A percentile compares a stretch with the other conserved stretches of the same genome.
Conservation (phyloP, 441 rosid species). For the Biscutella laevigata region DNA sequence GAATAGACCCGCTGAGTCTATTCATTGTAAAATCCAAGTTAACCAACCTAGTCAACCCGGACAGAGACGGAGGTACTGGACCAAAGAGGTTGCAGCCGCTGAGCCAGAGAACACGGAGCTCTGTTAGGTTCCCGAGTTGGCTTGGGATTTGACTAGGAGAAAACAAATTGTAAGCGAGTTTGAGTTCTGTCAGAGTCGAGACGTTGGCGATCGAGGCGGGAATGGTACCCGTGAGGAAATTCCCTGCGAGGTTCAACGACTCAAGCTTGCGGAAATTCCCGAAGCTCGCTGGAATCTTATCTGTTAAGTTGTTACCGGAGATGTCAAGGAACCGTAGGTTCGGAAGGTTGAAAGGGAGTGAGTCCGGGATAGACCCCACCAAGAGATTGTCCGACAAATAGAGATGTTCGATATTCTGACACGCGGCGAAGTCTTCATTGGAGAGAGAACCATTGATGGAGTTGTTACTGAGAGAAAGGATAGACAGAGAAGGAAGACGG, state of each 20-base stretch:
- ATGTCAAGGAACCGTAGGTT: conserved; percentile 31
- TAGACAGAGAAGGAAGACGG: conserved; percentile 37
- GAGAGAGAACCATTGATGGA: conserved; percentile 43
- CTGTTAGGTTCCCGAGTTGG: conserved; percentile 43
- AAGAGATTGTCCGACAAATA: conserved; percentile 40
- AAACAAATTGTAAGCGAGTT: conserved; percentile 45
- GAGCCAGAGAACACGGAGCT: conserved; percentile 52
- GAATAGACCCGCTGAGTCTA: conserved; percentile 38
- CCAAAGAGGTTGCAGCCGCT: conserved; percentile 38
- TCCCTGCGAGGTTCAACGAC: conserved; percentile 33
- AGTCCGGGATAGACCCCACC: conserved; percentile 32
- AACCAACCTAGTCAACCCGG: conserved; percentile 20
- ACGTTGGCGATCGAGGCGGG: conserved; percentile 43
- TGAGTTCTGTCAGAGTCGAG: conserved; percentile 37
- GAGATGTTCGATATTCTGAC: conserved; percentile 35
- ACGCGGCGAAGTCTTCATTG: conserved; percentile 27
- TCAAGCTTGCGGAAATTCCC: conserved; percentile 40
- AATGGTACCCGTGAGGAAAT: conserved; percentile 39
- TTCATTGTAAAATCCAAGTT: conserved; percentile 44
- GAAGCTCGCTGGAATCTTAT: conserved; percentile 38
- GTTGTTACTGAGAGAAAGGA: conserved; percentile 38
- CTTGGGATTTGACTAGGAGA: conserved; percentile 33
- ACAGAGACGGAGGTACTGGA: conserved; percentile 30
- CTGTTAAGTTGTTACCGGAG: conserved; percentile 49
- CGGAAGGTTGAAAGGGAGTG: conserved; percentile 32